Base-by-base conservation (phyloP, 108 stramenopile species). In the Fragilaria crotonensis region DNA sequence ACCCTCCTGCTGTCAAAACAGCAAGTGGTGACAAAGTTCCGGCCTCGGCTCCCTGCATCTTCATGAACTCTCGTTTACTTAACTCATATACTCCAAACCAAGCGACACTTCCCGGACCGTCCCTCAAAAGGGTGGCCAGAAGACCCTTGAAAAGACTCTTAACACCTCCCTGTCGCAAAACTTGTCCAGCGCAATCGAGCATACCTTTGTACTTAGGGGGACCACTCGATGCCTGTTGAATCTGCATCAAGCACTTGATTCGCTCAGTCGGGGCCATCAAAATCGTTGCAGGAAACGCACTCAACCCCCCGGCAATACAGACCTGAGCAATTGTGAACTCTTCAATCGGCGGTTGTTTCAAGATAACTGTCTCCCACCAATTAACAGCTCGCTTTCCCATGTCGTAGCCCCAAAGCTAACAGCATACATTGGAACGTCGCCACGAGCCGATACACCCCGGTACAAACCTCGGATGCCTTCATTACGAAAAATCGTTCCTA, bases 341-440 rank as follows among this genome's bases (percentile, higher is more conserved):
- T 22, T 63, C 5, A 48, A 19, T 32, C 21, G 56, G 20, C 50
- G 26, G n/a, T 47, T 51, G 0, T 51, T 55, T 26, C 33, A 59
- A 18, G 1, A 33, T 57, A 58, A 57, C 49, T 11, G 14, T 14
- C 14, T 41, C 36, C 36, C 36, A 41, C 36, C 36, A 41, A 9
- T 60, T 21, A 0, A 83, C 78, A 21, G 72, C 5, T 0, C 73
- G 69, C 48, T 83, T 72, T 14, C 93, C 93, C 21, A 90, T 45
- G 48, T 92, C 93, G 50, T 86, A 95, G 0, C 89, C 93, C 93
- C 93, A 95, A 95, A 95, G 27, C 65, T 71, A 19, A 88, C 49
- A 20, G 94, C 94, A 57, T 83, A 93, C 5, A 89, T 82, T 3
- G 94, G 90, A 25, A 85, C 89, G 7, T 73, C 57, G 25, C 93